Evolutionary conservation across 495 filamentous ascomycete genomes (phyloP).

Genomic region (Xylaria palmicola): DNA sequence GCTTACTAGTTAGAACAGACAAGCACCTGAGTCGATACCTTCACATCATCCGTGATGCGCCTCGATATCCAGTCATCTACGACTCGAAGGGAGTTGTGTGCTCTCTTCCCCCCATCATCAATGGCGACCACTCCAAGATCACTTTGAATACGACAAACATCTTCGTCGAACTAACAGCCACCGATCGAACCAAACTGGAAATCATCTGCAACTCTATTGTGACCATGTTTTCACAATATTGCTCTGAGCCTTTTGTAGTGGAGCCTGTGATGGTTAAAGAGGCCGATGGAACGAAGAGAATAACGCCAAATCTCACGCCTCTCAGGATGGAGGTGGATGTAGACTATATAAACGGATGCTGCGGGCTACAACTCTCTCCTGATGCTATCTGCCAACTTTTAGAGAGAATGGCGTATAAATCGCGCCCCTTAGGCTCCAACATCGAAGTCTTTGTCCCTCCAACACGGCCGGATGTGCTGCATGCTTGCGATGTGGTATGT

Average conservation of each 20-base stretch:
- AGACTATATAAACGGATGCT: conserved; percentile 89
- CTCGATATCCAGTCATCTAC: conserved; percentile 95
- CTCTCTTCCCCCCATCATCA: conserved; percentile 96
- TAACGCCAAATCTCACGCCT: conserved; percentile 75
- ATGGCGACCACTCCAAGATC: conserved; percentile 95
- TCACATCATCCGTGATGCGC: conserved; percentile 89
- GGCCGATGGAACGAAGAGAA: conserved; percentile 80
- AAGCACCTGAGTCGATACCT: conserved; percentile 70
- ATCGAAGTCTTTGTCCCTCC: conserved; percentile 82
- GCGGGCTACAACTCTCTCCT: conserved; percentile 72
- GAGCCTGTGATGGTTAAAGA: conserved; percentile 88
- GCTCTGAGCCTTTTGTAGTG: conserved; percentile 82
- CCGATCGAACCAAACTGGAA: conserved; percentile 94
- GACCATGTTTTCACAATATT: conserved; percentile 95
- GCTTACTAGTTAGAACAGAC: conserved; percentile 56
- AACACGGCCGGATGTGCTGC: conserved; percentile 90
- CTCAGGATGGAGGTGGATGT: conserved; percentile 78
- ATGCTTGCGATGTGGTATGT: conserved; percentile 78
- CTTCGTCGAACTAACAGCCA: conserved; percentile 97
- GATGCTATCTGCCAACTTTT: conserved; percentile 72
- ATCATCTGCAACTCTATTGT: conserved; percentile 94
- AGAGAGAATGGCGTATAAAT: conserved; percentile 79
- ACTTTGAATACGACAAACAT: conserved; percentile 83
- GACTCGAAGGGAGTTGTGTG: conserved; percentile 85
- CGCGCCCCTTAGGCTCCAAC: conserved; percentile 59